Conservation (phyloP, 805 yeast genomes). For the Vanderwaltozyma polyspora region DNA sequence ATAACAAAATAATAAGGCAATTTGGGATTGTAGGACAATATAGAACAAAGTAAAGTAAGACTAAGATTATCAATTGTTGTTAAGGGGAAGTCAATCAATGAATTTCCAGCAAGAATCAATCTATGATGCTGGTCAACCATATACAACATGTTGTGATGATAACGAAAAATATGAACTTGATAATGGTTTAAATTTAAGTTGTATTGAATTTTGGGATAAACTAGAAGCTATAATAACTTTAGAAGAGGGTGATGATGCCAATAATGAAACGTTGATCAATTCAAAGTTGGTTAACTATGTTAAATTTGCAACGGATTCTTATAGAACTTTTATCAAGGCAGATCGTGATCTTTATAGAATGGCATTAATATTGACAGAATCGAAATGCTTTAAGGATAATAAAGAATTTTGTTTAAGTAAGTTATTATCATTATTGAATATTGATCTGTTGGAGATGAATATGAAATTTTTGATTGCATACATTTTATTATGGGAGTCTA, state of each 20-base stretch:
- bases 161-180: no score
- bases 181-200: no score
- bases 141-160: no score
- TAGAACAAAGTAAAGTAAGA: no score
- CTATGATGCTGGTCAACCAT: no score
- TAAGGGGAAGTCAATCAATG: no score
- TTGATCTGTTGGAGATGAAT: slow-evolving; percentile 26
- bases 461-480: slow-evolving; percentile 34
- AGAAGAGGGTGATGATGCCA: slow-evolving; percentile 4
- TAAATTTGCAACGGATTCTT: slow-evolving; percentile 20
- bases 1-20: no score
- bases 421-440: slow-evolving; percentile 34
- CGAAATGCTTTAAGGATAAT: slow-evolving; percentile 28
- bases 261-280: slow-evolving; percentile 15
- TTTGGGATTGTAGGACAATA: no score
- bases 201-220: slow-evolving; percentile 24
- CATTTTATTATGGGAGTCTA: slow-evolving; percentile 35
- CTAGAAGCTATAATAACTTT: slow-evolving; percentile 17
- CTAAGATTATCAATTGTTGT: no score
- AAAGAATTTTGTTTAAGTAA: slow-evolving; percentile 39
- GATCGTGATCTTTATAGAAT: slow-evolving; percentile 29
- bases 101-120: no score
- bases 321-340: slow-evolving; percentile 14
- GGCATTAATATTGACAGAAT: slow-evolving; percentile 26
- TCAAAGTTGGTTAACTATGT: slow-evolving; percentile 21